These are phyloP conservation scores for Tuber indicum DNA, from an alignment of 495 filamentous ascomycete species.

Conservation along the genomic window DNA sequence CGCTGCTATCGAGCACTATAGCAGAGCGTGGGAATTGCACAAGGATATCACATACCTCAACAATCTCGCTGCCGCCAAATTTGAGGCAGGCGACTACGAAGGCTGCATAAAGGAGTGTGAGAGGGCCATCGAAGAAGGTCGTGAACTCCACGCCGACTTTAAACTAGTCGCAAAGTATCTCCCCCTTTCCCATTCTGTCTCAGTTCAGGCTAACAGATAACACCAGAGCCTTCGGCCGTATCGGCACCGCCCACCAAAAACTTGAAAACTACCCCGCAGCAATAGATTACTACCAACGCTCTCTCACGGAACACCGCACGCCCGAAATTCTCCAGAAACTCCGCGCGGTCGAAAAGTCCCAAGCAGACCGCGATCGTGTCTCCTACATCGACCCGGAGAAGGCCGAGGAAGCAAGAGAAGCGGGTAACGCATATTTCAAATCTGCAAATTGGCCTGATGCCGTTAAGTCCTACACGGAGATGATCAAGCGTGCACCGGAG, in stretches of 20 bases:
- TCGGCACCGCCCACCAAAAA: slow-evolving; percentile 88
- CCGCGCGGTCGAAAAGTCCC: slow-evolving; percentile 82
- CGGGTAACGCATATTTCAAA: slow-evolving; percentile 94
- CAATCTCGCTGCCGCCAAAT: slow-evolving; percentile 89
- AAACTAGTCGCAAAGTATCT: slow-evolving; percentile 87
- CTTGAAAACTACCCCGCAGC: slow-evolving; percentile 69
- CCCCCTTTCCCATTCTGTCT: not conserved
- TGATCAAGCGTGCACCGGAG: slow-evolving; percentile 89
- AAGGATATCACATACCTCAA: slow-evolving; percentile 97
- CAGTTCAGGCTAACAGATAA: slow-evolving; percentile 24
- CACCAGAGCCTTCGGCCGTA: slow-evolving; percentile 74
- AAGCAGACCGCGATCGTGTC: slow-evolving; percentile 66
- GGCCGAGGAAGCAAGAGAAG: slow-evolving; percentile 90
- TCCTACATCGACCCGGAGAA: slow-evolving; percentile 84
- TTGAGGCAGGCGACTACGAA: slow-evolving; percentile 90
- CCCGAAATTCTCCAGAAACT: slow-evolving; percentile 90
- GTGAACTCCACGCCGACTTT: slow-evolving; percentile 83
- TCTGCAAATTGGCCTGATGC: slow-evolving; percentile 92
- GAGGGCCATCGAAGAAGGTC: slow-evolving; percentile 80
- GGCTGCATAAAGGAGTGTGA: slow-evolving; percentile 78
- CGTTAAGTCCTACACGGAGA: slow-evolving; percentile 91
- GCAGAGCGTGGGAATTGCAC: slow-evolving; percentile 86
- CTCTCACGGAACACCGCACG: slow-evolving; percentile 92
- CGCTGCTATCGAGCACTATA: slow-evolving; percentile 88
- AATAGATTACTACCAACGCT: slow-evolving; percentile 85